Conservation (phyloP, 2,329 filamentous ascomycete species). For the Parastagonospora avenae region DNA sequence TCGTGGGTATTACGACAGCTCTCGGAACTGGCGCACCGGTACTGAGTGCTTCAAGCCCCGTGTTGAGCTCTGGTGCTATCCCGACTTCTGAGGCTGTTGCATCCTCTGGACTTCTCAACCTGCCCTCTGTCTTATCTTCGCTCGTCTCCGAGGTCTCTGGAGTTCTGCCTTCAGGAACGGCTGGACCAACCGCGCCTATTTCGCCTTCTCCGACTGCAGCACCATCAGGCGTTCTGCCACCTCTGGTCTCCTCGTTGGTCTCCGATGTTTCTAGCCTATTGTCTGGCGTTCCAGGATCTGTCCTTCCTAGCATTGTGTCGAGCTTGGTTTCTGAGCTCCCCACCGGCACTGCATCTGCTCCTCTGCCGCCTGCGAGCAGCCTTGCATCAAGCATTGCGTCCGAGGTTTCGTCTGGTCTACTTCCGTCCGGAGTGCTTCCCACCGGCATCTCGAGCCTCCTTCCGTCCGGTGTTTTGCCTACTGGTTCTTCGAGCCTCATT, state of each 20-base stretch:
- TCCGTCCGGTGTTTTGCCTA: conserved; percentile 10
- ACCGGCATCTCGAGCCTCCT: not conserved
- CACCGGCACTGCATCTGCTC: conserved; percentile 19
- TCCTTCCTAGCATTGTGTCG: conserved; percentile 21
- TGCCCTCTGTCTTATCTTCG: conserved; percentile 23
- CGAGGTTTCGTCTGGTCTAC: conserved; percentile 5
- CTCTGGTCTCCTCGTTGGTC: conserved; percentile 22
- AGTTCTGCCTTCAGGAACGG: conserved; percentile 21
- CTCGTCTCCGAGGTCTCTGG: conserved; percentile 28
- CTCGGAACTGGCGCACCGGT: conserved; percentile 28
- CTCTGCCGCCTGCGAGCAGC: conserved; percentile 15
- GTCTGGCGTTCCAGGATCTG: conserved; percentile 21
- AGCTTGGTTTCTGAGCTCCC: conserved; percentile 20
- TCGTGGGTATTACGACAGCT: conserved; percentile 45
- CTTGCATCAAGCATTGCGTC: conserved; percentile 12
- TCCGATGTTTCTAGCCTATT: conserved; percentile 22
- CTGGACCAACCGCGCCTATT: conserved; percentile 19
- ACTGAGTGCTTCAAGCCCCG: conserved; percentile 14
- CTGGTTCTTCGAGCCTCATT: not conserved
- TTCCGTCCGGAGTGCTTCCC: conserved; percentile 4
- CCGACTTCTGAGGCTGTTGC: conserved; percentile 26
- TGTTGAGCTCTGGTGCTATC: conserved; percentile 21
- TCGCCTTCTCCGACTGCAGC: conserved; percentile 18
- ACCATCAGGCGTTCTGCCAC: conserved; percentile 12
- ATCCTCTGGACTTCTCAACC: conserved; percentile 13